A percentile compares a stretch with the other conserved stretches of the same genome.
Evolutionary conservation across 257 asterid species (phyloP).

Genomic region (Lantana camara): DNA sequence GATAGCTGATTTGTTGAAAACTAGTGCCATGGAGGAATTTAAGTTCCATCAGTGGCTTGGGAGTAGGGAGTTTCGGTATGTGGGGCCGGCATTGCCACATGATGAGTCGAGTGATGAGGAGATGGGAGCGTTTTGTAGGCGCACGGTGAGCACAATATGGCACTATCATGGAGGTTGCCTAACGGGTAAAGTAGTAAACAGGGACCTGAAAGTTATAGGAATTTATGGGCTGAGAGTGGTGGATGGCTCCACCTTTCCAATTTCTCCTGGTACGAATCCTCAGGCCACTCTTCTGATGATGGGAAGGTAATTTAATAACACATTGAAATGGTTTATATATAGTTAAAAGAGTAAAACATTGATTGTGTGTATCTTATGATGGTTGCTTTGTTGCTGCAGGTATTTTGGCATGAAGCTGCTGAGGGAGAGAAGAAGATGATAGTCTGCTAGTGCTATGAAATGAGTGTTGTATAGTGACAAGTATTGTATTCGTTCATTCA

Average conservation of each 20-base stretch:
- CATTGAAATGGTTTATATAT: too few species aligned
- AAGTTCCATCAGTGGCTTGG: constrained; percentile 65
- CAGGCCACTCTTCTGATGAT: constrained; percentile 92
- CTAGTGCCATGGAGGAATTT: constrained; percentile 63
- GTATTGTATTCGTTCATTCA: neutral
- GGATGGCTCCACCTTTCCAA: constrained; percentile 68
- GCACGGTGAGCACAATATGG: constrained; percentile 88
- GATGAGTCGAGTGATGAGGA: constrained; percentile 51
- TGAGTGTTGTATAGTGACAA: neutral
- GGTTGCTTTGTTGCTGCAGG: constrained; percentile 30
- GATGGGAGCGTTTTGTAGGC: constrained; percentile 74
- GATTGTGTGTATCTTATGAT: neutral
- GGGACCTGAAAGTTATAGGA: constrained; percentile 57
- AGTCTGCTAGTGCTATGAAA: neutral
- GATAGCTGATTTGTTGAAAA: constrained; percentile 57
- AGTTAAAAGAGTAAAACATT: neutral
- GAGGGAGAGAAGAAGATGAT: constrained; percentile 47
- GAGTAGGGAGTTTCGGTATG: constrained; percentile 59
- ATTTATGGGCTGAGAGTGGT: constrained; percentile 64
- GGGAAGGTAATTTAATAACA: constrained; percentile 45
- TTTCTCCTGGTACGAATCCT: constrained; percentile 95
- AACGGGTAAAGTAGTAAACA: constrained; percentile 76
- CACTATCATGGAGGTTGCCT: constrained; percentile 96
- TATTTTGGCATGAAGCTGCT: constrained; percentile 64
- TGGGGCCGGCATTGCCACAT: constrained; percentile 67